Percentiles rank a stretch among this genome's conserved stretches.
Evolutionary conservation across 352 stramenopile genomes (phyloP).

Genomic region (Phytophthora syringae): DNA sequence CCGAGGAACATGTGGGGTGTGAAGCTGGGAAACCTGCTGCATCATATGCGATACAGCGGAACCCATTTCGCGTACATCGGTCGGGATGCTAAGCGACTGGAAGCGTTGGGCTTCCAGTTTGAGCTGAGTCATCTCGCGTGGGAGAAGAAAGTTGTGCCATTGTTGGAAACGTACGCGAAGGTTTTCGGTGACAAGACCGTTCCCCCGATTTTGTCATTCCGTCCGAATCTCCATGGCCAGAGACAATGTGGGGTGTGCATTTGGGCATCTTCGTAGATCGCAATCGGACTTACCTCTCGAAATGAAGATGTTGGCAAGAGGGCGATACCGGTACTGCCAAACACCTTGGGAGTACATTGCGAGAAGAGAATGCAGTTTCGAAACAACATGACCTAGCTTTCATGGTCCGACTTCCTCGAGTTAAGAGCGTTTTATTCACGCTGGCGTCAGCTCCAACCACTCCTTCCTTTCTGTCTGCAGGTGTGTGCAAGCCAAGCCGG

Average conservation of each 20-base stretch:
- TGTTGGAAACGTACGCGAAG: not conserved
- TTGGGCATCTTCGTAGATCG: conserved; percentile 2
- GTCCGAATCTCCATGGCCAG: conserved; percentile 59
- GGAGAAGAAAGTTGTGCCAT: not conserved
- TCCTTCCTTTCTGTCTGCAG: too few relatives aligned
- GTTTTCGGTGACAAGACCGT: not conserved
- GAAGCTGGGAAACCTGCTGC: not conserved
- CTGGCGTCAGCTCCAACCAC: too few relatives aligned
- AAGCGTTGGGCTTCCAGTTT: conserved; percentile 44
- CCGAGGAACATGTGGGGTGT: not conserved
- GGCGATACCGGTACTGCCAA: too few relatives aligned
- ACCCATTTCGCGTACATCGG: conserved; percentile 46
- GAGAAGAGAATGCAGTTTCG: too few relatives aligned
- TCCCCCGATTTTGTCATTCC: conserved; percentile 86
- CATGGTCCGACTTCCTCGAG: too few relatives aligned
- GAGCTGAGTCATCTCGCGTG: not conserved
- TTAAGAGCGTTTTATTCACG: too few relatives aligned
- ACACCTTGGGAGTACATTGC: too few relatives aligned
- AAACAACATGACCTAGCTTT: too few relatives aligned
- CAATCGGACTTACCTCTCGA: too few relatives aligned
- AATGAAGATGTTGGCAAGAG: too few relatives aligned
- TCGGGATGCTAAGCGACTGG: not conserved
- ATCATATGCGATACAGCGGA: conserved; percentile 30
- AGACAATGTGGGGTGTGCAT: conserved; percentile 59
- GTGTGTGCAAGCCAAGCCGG: too few relatives aligned